Conservation (phyloP, 768 basidiomycete species). For the Leccinum boreale region DNA sequence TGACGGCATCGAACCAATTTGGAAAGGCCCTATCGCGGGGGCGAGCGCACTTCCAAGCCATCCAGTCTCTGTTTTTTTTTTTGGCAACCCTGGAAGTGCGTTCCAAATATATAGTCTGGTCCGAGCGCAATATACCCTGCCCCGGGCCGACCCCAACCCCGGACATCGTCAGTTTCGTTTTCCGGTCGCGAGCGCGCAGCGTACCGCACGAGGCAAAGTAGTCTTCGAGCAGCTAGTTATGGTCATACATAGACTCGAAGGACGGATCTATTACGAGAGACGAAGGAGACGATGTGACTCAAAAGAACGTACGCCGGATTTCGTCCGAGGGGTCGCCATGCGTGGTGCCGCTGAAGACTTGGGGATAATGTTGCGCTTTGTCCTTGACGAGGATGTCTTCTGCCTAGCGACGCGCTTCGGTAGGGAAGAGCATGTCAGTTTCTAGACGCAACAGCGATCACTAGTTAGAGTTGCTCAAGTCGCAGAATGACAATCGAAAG, state of each 20-base stretch:
- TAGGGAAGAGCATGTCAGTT: constrained; percentile 40
- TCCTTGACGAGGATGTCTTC: constrained; percentile 53
- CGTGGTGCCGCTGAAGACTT: constrained; percentile 47
- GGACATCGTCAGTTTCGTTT: not conserved
- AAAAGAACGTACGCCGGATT: constrained; percentile 16
- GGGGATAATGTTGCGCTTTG: constrained; percentile 53
- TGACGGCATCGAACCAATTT: constrained; percentile 51
- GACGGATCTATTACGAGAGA: not conserved
- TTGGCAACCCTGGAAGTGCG: constrained; percentile 37
- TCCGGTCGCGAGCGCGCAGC: not conserved
- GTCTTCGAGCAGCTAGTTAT: constrained; percentile 55
- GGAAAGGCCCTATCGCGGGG: constrained; percentile 39
- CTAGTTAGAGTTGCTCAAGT: not conserved
- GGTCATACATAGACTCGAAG: constrained; percentile 37
- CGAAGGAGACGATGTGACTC: not conserved
- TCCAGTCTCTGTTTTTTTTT: constrained; percentile 24
- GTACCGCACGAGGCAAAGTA: constrained; percentile 52
- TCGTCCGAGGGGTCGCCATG: constrained; percentile 28
- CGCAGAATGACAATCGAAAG: not conserved
- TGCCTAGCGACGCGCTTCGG: constrained; percentile 48
- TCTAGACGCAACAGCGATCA: constrained; percentile 32
- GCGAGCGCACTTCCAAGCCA: constrained; percentile 38
- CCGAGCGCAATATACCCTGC: constrained; percentile 57
- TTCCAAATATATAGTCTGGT: constrained; percentile 59
- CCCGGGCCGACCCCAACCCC: not conserved